Evolutionary conservation across 2,329 filamentous ascomycete genomes (phyloP), one percentile per base, ranked within the genome.

Genomic region (Fusarium pseudocircinatum): DNA sequence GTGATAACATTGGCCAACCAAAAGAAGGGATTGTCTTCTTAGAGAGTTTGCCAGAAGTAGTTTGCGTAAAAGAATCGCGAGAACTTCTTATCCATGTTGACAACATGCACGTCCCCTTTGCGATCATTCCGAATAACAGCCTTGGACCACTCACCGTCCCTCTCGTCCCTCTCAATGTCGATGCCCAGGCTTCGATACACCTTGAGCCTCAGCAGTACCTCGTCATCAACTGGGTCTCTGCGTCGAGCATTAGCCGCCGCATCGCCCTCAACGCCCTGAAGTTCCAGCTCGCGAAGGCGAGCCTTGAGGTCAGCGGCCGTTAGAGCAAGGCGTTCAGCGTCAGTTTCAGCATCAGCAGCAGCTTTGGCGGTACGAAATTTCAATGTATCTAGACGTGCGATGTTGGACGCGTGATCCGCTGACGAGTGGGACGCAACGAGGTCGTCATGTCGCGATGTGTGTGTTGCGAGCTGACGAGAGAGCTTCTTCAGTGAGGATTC

Each of bases 291-390:
- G 53, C 93, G 91, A 77, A 98, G 84, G 15, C 92, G 88, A 47
- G 91, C 91, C 69, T 91, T 90, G 64, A 98, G 84, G 78, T 95
- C 90, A 20, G 91, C 93, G 11, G 94, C 84, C 82, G 97, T 94
- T 11, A 90, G 89, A 63, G 93, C 91, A 50, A 98, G 85, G n/a
- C 96, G 88, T 85, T 98, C 96, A n/a, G 93, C 93, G 84, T 99
- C 96, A 79, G 96, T 95, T 85, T 98, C 95, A 12, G 96, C 86
- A 81, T 98, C 96, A 4, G 90, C 92, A 0, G 94, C 94, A 22
- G 93, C 91, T 83, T 98, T 98, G n/a, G 96, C 96, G 64, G 94
- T 92, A 76, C 95, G 92, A 84, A 98, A 98, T 80, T 98, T 98
- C 76, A 95, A 91, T 4, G 94, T 97, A 83, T 98, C 96, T 69